These are phyloP conservation scores for Penicillium coprophilum DNA, from an alignment of 495 filamentous ascomycete species.

Conservation along the genomic window DNA sequence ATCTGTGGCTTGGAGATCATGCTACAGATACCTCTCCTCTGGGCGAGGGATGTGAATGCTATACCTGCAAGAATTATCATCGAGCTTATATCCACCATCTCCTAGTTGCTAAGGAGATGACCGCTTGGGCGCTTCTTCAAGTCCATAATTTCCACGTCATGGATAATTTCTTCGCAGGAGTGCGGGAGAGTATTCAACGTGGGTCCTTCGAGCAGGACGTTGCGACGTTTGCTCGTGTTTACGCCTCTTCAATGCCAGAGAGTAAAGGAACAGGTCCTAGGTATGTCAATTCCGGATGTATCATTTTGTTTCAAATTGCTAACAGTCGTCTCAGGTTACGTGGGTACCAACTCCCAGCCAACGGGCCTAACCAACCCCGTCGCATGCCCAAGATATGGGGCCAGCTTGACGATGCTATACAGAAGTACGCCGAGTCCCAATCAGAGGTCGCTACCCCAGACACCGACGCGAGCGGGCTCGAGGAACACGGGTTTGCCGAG, in stretches of 20 bases:
- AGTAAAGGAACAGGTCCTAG: slow-evolving; percentile 77
- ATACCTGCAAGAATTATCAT: slow-evolving; percentile 82
- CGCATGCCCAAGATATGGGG: slow-evolving; percentile 69
- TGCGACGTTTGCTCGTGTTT: slow-evolving; percentile 56
- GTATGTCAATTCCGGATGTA: slow-evolving; percentile 34
- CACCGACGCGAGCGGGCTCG: slow-evolving; percentile 53
- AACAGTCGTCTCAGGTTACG: slow-evolving; percentile 52
- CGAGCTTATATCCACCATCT: slow-evolving; percentile 85
- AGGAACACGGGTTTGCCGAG: slow-evolving; percentile 61
- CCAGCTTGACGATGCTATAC: slow-evolving; percentile 49
- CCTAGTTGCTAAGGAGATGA: slow-evolving; percentile 87
- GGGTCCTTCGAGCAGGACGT: slow-evolving; percentile 63
- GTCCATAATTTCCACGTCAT: slow-evolving; percentile 81
- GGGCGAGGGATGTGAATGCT: slow-evolving; percentile 65
- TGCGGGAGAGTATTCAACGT: slow-evolving; percentile 60
- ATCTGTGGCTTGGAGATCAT: slow-evolving; percentile 67
- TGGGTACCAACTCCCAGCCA: slow-evolving; percentile 79
- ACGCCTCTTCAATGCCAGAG: slow-evolving; percentile 67
- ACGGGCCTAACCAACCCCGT: slow-evolving; percentile 60
- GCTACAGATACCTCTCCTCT: slow-evolving; percentile 60
- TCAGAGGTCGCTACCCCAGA: slow-evolving; percentile 50
- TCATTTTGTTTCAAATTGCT: slow-evolving; percentile 2
- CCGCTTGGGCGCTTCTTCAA: slow-evolving; percentile 89
- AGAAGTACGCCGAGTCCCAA: slow-evolving; percentile 52
- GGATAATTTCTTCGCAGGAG: slow-evolving; percentile 66